A percentile compares a stretch with the other conserved stretches of the same genome.
These are phyloP conservation scores for Microbotryomycetes sp. DNA, from an alignment of 1,284 basidiomycete genomes.

Conservation along the genomic window DNA sequence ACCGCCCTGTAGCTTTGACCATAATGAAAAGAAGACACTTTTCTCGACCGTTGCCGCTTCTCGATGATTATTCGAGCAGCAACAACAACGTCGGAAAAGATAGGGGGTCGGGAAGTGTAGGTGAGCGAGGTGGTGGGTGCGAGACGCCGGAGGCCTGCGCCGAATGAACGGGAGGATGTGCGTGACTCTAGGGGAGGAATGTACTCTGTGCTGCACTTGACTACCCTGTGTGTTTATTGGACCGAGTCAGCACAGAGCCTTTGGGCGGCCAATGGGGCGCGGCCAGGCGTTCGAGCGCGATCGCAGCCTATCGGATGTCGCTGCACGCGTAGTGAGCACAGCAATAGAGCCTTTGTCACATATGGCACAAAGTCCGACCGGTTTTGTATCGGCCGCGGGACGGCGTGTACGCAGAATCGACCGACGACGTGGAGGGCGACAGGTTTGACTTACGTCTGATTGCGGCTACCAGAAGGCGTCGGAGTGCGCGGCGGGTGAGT, in stretches of 20 bases:
- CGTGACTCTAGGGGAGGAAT: not conserved
- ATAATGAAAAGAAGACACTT: slow-evolving; percentile 2
- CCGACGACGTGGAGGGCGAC: not conserved
- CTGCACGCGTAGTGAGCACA: not conserved
- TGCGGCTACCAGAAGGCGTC: not conserved
- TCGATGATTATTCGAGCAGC: not conserved
- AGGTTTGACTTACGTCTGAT: not conserved
- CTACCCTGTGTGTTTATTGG: not conserved
- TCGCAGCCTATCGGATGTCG: not conserved
- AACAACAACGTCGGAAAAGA: not conserved
- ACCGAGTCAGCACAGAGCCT: not conserved
- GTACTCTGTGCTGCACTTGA: not conserved
- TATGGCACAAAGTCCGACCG: not conserved
- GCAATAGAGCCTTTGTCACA: not conserved
- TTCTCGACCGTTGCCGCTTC: not conserved
- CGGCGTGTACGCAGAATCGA: not conserved
- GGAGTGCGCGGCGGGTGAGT: not conserved
- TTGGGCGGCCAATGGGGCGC: not conserved
- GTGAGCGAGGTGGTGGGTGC: not conserved
- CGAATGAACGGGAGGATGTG: not conserved
- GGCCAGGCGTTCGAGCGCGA: not conserved
- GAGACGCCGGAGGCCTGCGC: not conserved
- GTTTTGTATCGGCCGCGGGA: not conserved
- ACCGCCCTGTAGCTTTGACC: slow-evolving; percentile 35
- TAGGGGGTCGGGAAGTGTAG: not conserved